Evolutionary conservation across 176 grass and related monocot genomes (phyloP).

Genomic region (Oryza punctata): DNA sequence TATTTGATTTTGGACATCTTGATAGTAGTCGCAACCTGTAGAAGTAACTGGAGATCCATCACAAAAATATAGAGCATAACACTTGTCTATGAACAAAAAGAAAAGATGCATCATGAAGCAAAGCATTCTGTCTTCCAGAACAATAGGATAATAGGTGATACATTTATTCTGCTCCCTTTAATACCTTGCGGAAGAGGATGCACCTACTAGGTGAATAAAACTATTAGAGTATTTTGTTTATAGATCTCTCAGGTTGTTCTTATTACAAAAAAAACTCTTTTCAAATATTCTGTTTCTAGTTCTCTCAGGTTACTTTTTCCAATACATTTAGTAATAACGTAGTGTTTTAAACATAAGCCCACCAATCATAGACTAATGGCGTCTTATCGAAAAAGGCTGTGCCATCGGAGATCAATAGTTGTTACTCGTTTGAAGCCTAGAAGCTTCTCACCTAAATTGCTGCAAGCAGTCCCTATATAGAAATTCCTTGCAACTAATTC

Average conservation of each 20-base stretch:
- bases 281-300: background rate
- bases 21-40: background rate
- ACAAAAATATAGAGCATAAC: background rate
- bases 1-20: no score
- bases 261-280: background rate
- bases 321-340: background rate
- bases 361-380: conserved; percentile 73
- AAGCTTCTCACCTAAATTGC: no score
- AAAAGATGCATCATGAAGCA: background rate
- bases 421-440: background rate
- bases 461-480: no score
- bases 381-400: conserved; percentile 29
- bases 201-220: conserved; percentile 8
- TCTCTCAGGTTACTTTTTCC: background rate
- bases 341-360: background rate
- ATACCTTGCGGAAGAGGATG: background rate
- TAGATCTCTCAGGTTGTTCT: no score
- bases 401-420: conserved; percentile 34
- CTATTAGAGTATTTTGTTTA: background rate
- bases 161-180: background rate
- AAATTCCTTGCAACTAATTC: no score
- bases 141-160: background rate
- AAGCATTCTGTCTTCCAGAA: background rate
- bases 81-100: background rate
- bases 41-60: background rate